Conservation (phyloP, 805 yeast species). For the Candida manassasensis region DNA sequence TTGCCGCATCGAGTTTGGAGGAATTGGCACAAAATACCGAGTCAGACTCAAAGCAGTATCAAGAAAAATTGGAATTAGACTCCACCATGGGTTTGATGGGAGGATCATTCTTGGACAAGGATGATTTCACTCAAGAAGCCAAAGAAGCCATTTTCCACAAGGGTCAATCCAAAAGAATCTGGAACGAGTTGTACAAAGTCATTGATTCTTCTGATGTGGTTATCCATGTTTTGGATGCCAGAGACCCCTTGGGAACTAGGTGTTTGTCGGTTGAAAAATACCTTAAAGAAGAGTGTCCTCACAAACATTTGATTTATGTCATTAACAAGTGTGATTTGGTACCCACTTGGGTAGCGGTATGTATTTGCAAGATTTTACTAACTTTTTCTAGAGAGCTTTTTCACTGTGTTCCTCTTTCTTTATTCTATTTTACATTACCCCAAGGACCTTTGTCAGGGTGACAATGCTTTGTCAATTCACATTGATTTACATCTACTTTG, state of each 20-base stretch:
- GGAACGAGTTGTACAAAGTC: conserved; percentile 97
- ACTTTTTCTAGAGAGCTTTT: conserved; percentile 6
- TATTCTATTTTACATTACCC: conserved; percentile 24
- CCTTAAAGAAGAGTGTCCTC: conserved; percentile 90
- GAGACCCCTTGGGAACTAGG: conserved; percentile 96
- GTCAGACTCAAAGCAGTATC: conserved; percentile 52
- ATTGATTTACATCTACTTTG: conserved; percentile 29
- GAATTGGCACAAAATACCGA: conserved; percentile 64
- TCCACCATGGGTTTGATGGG: conserved; percentile 82
- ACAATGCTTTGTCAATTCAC: conserved; percentile 35
- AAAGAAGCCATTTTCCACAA: conserved; percentile 93
- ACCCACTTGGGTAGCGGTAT: conserved; percentile 99
- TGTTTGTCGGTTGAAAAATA: conserved; percentile 91
- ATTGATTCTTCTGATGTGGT: conserved; percentile 97
- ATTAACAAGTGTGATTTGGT: conserved; percentile 96
- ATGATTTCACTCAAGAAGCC: conserved; percentile 85
- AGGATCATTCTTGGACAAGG: conserved; percentile 51
- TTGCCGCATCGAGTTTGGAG: conserved; percentile 69
- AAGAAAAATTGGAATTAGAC: conserved; percentile 72
- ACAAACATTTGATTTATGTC: conserved; percentile 91
- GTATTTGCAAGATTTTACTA: conserved; percentile 37
- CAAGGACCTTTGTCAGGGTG: conserved; percentile 89
- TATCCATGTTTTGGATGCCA: conserved; percentile 92
- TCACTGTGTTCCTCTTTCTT: conserved; percentile 9
- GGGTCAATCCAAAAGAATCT: conserved; percentile 96